Percentiles rank a stretch among this genome's conserved stretches.
These are phyloP conservation scores for Rhizopogon salebrosus DNA, from an alignment of 768 basidiomycete species.

Conservation along the genomic window DNA sequence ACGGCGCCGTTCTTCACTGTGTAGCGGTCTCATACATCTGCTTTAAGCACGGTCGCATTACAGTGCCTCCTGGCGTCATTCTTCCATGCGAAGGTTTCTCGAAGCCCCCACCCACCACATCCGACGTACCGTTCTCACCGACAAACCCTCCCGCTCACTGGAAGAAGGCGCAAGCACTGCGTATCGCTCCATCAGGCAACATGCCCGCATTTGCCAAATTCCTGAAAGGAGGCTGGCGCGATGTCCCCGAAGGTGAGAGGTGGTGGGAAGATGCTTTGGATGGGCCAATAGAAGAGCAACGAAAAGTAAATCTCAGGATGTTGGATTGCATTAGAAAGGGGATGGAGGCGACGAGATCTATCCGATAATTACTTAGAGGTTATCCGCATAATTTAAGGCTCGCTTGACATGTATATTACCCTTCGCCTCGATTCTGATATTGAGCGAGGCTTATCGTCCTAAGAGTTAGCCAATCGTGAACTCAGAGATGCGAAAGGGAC, in stretches of 20 bases:
- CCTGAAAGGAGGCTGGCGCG: slow-evolving; percentile 55
- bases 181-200: slow-evolving; percentile 17
- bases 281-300: slow-evolving; percentile 37
- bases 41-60: slow-evolving; percentile 69
- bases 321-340: slow-evolving; percentile 17
- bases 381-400: not conserved
- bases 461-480: not conserved
- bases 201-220: slow-evolving; percentile 31
- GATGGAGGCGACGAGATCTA: slow-evolving; percentile 14
- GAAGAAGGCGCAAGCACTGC: slow-evolving; percentile 18
- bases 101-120: slow-evolving; percentile 11
- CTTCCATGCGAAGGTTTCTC: slow-evolving; percentile 57
- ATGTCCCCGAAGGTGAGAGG: slow-evolving; percentile 49
- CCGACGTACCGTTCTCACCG: slow-evolving; percentile 25
- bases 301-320: slow-evolving; percentile 19
- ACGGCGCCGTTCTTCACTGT: slow-evolving; percentile 58
- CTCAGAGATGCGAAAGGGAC: not conserved
- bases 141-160: slow-evolving; percentile 24
- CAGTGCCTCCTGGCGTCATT: slow-evolving; percentile 62
- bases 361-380: slow-evolving; percentile 4
- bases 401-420: slow-evolving; percentile 8
- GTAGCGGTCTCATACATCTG: slow-evolving; percentile 58
- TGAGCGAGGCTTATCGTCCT: not conserved
- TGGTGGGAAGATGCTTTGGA: slow-evolving; percentile 69
- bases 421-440: slow-evolving; percentile 1